These are phyloP conservation scores for Aspergillus amoenus DNA, from an alignment of 2,329 filamentous ascomycete species.

Conservation along the genomic window DNA sequence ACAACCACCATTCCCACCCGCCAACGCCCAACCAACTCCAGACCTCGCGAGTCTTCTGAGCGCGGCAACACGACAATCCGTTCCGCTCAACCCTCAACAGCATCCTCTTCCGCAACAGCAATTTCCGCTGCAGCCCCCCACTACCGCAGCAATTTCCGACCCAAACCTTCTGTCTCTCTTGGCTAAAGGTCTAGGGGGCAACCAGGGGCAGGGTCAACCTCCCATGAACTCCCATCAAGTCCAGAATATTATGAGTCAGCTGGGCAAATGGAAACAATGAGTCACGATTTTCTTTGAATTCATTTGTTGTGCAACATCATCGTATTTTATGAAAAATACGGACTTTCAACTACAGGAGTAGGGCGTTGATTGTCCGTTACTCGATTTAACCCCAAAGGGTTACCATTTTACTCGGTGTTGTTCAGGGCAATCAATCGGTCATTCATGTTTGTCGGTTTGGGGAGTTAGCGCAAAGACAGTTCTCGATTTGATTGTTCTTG, in stretches of 20 bases:
- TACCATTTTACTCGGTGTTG: background rate
- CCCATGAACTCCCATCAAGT: constrained; percentile 37
- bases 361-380: constrained; percentile 18
- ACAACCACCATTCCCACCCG: constrained; percentile 35
- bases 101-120: constrained; percentile 29
- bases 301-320: constrained; percentile 18
- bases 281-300: constrained; percentile 20
- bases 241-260: constrained; percentile 50
- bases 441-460: background rate
- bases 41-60: constrained; percentile 45
- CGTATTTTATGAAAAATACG: constrained; percentile 6
- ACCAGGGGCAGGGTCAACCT: constrained; percentile 36
- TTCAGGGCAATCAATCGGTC: background rate
- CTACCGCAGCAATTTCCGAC: constrained; percentile 31
- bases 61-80: constrained; percentile 38
- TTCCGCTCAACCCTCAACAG: constrained; percentile 29
- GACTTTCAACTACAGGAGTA: constrained; percentile 15
- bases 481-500: background rate
- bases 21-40: constrained; percentile 30
- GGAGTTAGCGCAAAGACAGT: constrained; percentile 1
- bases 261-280: constrained; percentile 49
- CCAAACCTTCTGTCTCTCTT: constrained; percentile 40
- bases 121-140: constrained; percentile 30
- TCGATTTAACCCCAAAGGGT: constrained; percentile 12
- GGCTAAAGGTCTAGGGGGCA: constrained; percentile 37